Conservation (phyloP, 2,329 filamentous ascomycete genomes). For the Teratosphaeria pseudoeucalypti region DNA sequence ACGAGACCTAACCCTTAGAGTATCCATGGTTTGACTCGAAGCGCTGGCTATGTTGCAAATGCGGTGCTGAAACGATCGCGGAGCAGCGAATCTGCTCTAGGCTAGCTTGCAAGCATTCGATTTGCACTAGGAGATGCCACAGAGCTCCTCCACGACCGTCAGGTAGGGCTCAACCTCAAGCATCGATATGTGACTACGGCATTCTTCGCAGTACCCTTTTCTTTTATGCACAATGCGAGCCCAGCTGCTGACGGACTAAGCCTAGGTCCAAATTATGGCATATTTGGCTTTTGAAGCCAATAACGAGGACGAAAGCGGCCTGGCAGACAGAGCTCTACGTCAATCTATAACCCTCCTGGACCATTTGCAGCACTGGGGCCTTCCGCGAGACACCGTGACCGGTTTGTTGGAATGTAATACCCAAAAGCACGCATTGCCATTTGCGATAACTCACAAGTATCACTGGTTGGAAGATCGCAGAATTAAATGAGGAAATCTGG, state of each 20-base stretch:
- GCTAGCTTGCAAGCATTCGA: constrained; percentile 16
- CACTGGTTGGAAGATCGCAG: too few relatives aligned
- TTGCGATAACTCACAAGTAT: too few relatives aligned
- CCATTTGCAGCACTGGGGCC: too few relatives aligned
- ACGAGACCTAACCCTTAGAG: not conserved
- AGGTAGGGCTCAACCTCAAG: not conserved
- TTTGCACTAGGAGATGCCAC: constrained; percentile 8
- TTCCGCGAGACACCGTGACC: too few relatives aligned
- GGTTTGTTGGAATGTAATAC: too few relatives aligned
- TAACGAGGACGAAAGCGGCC: too few relatives aligned
- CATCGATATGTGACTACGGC: not conserved
- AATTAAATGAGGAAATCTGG: too few relatives aligned
- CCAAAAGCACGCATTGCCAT: too few relatives aligned
- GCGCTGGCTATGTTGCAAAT: constrained; percentile 22
- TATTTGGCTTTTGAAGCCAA: not conserved
- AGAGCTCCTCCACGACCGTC: not conserved
- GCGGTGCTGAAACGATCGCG: constrained; percentile 16
- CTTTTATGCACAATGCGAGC: not conserved
- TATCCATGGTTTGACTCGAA: constrained; percentile 12
- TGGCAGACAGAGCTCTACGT: too few relatives aligned
- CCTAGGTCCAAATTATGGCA: not conserved
- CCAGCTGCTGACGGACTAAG: not conserved
- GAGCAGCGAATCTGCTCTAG: constrained; percentile 20
- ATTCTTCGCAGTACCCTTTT: not conserved
- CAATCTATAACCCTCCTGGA: too few relatives aligned